Base-by-base conservation (phyloP, 306 rosid species). In the Prunus dulcis region DNA sequence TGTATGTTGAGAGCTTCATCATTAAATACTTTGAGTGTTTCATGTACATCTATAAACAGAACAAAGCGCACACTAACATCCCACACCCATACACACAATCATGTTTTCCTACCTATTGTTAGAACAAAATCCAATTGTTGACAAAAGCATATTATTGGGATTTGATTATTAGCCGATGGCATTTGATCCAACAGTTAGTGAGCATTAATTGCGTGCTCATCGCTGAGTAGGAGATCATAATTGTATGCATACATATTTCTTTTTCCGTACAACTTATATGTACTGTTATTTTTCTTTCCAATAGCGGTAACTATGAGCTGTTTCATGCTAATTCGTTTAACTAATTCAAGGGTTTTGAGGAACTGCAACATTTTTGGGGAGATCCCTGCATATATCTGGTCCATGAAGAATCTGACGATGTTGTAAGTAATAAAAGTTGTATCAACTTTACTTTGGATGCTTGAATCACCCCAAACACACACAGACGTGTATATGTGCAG, bases 311-410 rank as follows among this genome's bases (percentile, higher is more conserved):
- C n/a, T 28, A 62, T 57, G 12, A 27, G n/a, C 66, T 49, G 49
- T 19, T 53, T 53, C 50, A 12, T 3, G 60, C 30, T 30, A 23
- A 30, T 14, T 53, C 20, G 2, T 13, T 56, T 14, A 34, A 34
- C 15, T n/a, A 56, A 72, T 74, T 76, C 32, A 73, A 91, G 98
- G 92, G 78, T 89, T 76, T 79, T 93, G 79, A 93, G 98, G 79
- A 91, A 82, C 41, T 87, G 96, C 77, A 87, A 91, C 72, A 84
- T 93, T 79, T 75, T 81, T 9, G 97, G 96, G 76, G 78, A 78
- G 78, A 81, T 91, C 69, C 92, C 97, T n/a, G 51, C 81, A 32
- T 85, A 86, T 75, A 68, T 88, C 81, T 89, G 91, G 98, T 75
- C 71, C 12, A 66, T 82, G 84, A 66, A 64, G 76, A 9, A 0